phyloP scores from a whole-genome alignment of 2,329 filamentous ascomycete genomes.

The Juglanconis oblonga region DNA sequence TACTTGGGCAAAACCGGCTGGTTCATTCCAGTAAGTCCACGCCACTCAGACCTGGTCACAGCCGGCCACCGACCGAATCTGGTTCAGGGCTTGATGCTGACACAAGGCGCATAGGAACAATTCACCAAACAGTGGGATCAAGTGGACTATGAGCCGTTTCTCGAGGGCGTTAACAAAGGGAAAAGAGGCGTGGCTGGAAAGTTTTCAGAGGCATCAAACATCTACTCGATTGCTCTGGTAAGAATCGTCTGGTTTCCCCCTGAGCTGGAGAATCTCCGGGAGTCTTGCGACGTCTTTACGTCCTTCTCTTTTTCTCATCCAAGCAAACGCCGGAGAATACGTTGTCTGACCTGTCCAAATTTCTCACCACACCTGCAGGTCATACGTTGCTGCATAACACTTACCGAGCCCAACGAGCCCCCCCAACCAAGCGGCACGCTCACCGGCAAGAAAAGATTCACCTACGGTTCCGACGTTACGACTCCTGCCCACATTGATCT shows the following conservation, averaged over 20 bases:
- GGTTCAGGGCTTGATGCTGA: background rate
- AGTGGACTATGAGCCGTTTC: background rate
- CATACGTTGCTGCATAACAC: background rate
- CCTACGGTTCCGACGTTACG: background rate
- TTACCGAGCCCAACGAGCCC: background rate
- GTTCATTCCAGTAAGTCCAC: background rate
- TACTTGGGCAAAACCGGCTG: too few species aligned
- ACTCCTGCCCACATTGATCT: background rate
- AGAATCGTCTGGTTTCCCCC: background rate
- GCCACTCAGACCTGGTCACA: too few species aligned
- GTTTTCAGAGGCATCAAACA: background rate
- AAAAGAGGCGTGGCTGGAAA: background rate
- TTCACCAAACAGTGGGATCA: background rate
- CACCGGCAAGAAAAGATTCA: background rate
- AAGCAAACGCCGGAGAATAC: too few species aligned
- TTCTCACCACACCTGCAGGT: background rate
- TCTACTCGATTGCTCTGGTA: background rate
- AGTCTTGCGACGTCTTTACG: too few species aligned
- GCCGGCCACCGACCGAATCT: too few species aligned
- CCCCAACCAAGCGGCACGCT: background rate
- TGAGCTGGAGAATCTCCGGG: background rate
- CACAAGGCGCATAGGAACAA: background rate
- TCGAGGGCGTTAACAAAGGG: background rate
- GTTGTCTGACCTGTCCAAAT: background rate
- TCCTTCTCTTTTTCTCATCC: too few species aligned